Conservation (phyloP, 2,329 filamentous ascomycete species). For the Akanthomyces dipterigenus region DNA sequence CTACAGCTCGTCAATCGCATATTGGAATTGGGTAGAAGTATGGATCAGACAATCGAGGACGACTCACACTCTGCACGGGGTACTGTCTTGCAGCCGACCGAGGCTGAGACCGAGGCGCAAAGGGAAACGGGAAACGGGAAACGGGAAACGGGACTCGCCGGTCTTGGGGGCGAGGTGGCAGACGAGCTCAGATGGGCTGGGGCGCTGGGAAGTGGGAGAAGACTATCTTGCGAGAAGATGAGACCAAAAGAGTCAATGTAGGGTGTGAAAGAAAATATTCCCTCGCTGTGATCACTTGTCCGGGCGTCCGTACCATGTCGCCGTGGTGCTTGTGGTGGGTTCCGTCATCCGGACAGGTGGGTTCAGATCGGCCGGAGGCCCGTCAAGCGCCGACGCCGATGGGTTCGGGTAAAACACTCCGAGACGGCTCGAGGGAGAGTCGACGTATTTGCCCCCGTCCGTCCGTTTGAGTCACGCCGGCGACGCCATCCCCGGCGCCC, state of each 20-base stretch:
- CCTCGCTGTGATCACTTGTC: background rate
- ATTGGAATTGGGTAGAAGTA: background rate
- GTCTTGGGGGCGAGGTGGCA: too few relatives aligned
- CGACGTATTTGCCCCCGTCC: too few relatives aligned
- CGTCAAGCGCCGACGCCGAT: conserved; percentile 9
- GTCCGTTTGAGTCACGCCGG: too few relatives aligned
- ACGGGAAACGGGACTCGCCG: too few relatives aligned
- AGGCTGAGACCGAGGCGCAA: background rate
- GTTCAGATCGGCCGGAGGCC: conserved; percentile 9
- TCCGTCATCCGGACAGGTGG: conserved; percentile 1
- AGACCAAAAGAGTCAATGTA: background rate
- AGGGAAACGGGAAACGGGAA: background rate
- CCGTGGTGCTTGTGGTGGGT: background rate
- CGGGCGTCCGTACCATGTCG: background rate
- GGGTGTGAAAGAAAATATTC: background rate
- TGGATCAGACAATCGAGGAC: background rate
- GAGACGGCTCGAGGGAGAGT: too few relatives aligned
- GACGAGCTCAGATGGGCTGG: too few relatives aligned
- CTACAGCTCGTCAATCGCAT: background rate
- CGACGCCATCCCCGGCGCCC: background rate
- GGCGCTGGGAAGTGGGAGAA: background rate
- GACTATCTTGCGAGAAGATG: background rate
- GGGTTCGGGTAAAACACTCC: conserved; percentile 4
- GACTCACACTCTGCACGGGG: background rate
- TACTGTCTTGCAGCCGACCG: background rate